A percentile compares a stretch with the other conserved stretches of the same genome.
Evolutionary conservation across 805 yeast genomes (phyloP).

Genomic region (Hanseniaspora occidentalis): DNA sequence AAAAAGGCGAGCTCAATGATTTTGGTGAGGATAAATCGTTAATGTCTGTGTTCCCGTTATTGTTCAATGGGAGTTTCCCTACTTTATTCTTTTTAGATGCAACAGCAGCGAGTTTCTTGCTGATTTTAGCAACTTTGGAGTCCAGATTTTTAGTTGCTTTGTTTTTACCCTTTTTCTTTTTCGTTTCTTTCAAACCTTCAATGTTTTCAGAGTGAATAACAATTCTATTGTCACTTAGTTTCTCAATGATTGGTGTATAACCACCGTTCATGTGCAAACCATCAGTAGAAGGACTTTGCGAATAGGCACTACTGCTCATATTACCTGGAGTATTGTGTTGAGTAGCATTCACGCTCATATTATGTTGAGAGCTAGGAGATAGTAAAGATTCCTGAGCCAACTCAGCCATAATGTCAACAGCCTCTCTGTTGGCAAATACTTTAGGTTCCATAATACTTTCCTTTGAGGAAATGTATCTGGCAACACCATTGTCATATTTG

Average conservation of each 20-base stretch:
- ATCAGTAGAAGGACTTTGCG: neutral
- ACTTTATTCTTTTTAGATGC: too few relatives aligned
- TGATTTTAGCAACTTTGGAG: neutral
- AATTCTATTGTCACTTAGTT: constrained; percentile 19
- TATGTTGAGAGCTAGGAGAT: too few relatives aligned
- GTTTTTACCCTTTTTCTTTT: constrained; percentile 4
- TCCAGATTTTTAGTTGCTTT: neutral
- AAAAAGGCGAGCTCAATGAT: neutral
- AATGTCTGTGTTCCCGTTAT: too few relatives aligned
- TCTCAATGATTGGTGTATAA: constrained; percentile 12
- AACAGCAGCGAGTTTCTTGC: neutral
- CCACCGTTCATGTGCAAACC: neutral
- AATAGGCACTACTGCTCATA: too few relatives aligned
- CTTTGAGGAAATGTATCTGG: constrained; percentile 24
- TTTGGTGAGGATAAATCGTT: neutral
- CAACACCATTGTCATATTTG: constrained; percentile 16
- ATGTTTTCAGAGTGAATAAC: constrained; percentile 19
- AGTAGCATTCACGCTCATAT: too few relatives aligned
- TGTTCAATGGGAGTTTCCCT: too few relatives aligned
- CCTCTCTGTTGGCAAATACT: constrained; percentile 21
- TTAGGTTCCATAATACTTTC: constrained; percentile 23
- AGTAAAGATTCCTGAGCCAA: constrained; percentile 14
- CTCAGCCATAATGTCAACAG: constrained; percentile 23
- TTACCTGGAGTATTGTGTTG: too few relatives aligned
- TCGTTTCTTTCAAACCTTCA: constrained; percentile 9